Percentiles rank a stretch among this genome's conserved stretches.
Conservation (phyloP, 805 yeast species). For the Metschnikowia anglica region DNA sequence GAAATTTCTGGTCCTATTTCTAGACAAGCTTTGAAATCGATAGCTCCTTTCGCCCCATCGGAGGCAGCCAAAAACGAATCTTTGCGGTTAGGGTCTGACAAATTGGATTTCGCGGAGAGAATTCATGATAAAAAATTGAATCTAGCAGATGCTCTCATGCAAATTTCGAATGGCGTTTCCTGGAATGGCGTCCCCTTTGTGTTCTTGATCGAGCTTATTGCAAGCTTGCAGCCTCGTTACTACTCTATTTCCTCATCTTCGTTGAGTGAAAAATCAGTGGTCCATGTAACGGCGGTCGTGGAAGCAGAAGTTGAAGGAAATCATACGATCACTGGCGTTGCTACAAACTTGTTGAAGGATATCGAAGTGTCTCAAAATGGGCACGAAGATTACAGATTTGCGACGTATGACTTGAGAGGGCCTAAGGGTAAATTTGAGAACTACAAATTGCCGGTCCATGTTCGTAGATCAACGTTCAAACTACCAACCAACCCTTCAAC, state of each 20-base stretch:
- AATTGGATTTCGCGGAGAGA: slow-evolving; percentile 62
- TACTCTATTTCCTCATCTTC: slow-evolving; percentile 95
- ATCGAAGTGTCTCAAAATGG: slow-evolving; percentile 58
- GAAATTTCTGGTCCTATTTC: slow-evolving; percentile 94
- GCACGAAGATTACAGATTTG: slow-evolving; percentile 40
- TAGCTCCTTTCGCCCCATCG: slow-evolving; percentile 81
- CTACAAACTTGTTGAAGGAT: slow-evolving; percentile 82
- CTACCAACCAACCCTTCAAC: slow-evolving; percentile 80
- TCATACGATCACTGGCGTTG: slow-evolving; percentile 70
- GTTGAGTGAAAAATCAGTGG: slow-evolving; percentile 64
- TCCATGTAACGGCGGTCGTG: slow-evolving; percentile 90
- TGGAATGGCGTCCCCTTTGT: slow-evolving; percentile 84
- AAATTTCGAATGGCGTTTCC: slow-evolving; percentile 58
- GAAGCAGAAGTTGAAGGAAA: slow-evolving; percentile 52
- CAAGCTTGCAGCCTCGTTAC: slow-evolving; percentile 88
- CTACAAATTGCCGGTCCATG: slow-evolving; percentile 82
- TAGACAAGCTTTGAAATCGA: slow-evolving; percentile 72
- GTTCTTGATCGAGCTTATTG: slow-evolving; percentile 75
- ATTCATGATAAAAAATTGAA: slow-evolving; percentile 63
- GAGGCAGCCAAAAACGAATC: slow-evolving; percentile 52
- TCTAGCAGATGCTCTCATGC: slow-evolving; percentile 69
- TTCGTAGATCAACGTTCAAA: slow-evolving; percentile 93
- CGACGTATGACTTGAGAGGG: slow-evolving; percentile 73
- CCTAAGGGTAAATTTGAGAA: slow-evolving; percentile 62
- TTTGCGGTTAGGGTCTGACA: slow-evolving; percentile 60